Evolutionary conservation across 2,329 filamentous ascomycete species (phyloP), one percentile per base, ranked within the genome.

Genomic region (Apiospora malaysiana): DNA sequence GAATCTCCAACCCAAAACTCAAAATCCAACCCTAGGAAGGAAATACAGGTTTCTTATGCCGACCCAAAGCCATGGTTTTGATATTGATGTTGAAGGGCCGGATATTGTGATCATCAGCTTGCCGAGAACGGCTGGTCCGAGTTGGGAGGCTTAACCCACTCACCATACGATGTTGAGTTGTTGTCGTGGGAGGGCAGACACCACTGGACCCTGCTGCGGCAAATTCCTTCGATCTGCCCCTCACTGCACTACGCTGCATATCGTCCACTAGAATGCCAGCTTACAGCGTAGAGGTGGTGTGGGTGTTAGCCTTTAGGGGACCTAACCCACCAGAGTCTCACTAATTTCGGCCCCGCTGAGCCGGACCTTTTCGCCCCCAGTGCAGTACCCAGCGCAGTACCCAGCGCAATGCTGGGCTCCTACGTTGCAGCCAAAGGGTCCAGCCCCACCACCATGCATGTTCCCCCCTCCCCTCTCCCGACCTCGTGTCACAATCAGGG

Each of bases 291-390:
- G 32, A 32, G 32, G 32, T 32, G 32, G 32, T 32, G 32, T 32
- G 32, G 32, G 32, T 32, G 32, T 32, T 32, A 32, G 32, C 32
- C 32, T 25, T 23, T 23, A 49, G n/a, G 46, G 46, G 46, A 23
- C 46, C 46, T 49, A n/a, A 23, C n/a, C 46, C 51, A 32, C 25
- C 16, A 21, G n/a, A 5, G 51, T n/a, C 32, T 63, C 56, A n/a
- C 56, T 63, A 63, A 32, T 9, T 16, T 59, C 27, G 56, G 56
- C 56, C 56, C 56, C 56, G 9, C 56, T 63, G 9, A 63, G 32
- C 56, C 56, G 56, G 56, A 63, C 56, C 56, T 40, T 63, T 63
- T 63, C 32, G 23, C 27, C 56, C 51, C 51, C 51, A 59, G 51
- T 4, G 25, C 23, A 32, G 32, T 14, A 14, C 27, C 51, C 7